These are phyloP conservation scores for maize (Zea mays) DNA, from an alignment of 176 grass and related monocot species.

Conservation along the genomic window Zm-B73-REFERENCE-NAM-5.0 NC_050096.1:242408501-242409000, in stretches of 20 bases:
- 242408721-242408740: conserved; percentile 13
- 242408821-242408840: background rate
- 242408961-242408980: background rate
- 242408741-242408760: conserved; percentile 36
- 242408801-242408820: conserved; percentile 31
- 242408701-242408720: conserved; percentile 30
- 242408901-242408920: background rate
- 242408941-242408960: conserved; percentile 25
- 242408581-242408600: conserved; percentile 14
- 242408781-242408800: conserved; percentile 29
- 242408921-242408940: conserved; percentile 22
- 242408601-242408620: background rate
- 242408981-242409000: background rate
- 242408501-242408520: conserved; percentile 7
- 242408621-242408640: background rate
- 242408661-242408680: conserved; percentile 22
- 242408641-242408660: conserved; percentile 8
- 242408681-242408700: background rate
- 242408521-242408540: conserved; percentile 32
- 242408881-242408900: conserved; percentile 15
- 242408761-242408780: conserved; percentile 23
- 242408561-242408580: background rate
- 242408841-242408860: conserved; percentile 16
- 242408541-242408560: conserved; percentile 12
- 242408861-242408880: conserved; percentile 3